Evolutionary conservation across 78 protist species (phyloP).

Genomic region (Planoprotostelium fungivorum): DNA sequence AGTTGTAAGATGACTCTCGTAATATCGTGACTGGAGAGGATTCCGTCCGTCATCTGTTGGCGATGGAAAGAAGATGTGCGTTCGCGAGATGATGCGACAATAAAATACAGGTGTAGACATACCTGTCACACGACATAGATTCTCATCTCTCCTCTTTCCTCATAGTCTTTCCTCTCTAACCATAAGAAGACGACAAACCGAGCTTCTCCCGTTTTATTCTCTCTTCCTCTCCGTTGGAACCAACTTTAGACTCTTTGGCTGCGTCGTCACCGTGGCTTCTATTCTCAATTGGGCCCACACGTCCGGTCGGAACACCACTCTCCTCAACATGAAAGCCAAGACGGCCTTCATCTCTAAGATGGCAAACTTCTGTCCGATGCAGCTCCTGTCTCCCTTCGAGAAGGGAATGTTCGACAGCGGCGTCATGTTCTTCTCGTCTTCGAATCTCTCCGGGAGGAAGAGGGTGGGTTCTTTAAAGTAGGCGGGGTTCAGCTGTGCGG

Average conservation of each 20-base stretch:
- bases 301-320: background rate
- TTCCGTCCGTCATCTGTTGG: too few species aligned
- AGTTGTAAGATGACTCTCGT: too few species aligned
- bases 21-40: too few species aligned
- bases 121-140: too few species aligned
- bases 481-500: background rate
- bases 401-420: background rate
- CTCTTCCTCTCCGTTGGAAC: background rate
- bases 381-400: background rate
- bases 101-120: too few species aligned
- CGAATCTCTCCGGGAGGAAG: background rate
- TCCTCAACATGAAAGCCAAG: background rate
- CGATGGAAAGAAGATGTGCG: too few species aligned
- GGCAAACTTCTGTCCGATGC: background rate
- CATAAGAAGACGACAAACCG: too few species aligned
- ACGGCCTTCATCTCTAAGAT: background rate
- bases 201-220: too few species aligned
- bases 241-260: background rate
- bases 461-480: background rate
- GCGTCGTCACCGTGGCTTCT: background rate
- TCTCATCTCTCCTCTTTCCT: too few species aligned
- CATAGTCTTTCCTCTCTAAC: too few species aligned
- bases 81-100: too few species aligned
- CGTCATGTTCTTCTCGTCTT: background rate
- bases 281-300: background rate